phyloP scores from a whole-genome alignment of 495 filamentous ascomycete species.

The Trichocladium antarcticum region DNA sequence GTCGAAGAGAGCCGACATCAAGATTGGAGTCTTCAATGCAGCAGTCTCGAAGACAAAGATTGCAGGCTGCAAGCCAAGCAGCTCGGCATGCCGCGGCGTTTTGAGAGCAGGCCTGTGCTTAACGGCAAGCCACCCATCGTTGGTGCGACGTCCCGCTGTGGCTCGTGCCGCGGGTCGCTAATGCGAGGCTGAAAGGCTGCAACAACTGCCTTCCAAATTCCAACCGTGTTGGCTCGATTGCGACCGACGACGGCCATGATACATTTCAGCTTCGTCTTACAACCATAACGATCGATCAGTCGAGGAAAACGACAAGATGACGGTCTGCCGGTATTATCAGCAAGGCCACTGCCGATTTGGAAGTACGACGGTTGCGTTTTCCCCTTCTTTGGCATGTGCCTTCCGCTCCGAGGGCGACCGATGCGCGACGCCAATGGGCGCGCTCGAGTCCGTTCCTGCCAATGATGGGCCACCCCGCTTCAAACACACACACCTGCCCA shows the following conservation, averaged over 20 bases:
- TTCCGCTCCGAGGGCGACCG: not conserved
- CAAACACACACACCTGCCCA: not conserved
- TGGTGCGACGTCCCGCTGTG: too few species aligned
- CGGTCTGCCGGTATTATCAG: constrained; percentile 60
- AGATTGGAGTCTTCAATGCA: too few species aligned
- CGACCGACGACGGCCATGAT: not conserved
- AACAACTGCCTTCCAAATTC: not conserved
- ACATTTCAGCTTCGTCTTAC: not conserved
- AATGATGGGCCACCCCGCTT: too few species aligned
- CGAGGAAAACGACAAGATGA: constrained; percentile 33
- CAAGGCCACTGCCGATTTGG: constrained; percentile 66
- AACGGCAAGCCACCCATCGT: too few species aligned
- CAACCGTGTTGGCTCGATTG: not conserved
- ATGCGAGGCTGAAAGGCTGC: constrained; percentile 12
- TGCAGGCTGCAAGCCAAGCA: too few species aligned
- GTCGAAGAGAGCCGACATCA: too few species aligned
- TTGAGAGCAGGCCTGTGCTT: too few species aligned
- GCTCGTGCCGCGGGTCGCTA: too few species aligned
- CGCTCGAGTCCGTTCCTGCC: not conserved
- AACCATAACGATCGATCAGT: not conserved
- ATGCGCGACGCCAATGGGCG: not conserved
- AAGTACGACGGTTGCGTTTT: constrained; percentile 27
- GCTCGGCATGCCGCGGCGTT: constrained; percentile 10
- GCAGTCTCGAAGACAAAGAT: too few species aligned
- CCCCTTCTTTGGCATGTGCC: too few species aligned